Conservation (phyloP, 805 yeast species). For the Kodamaea laetipori region DNA sequence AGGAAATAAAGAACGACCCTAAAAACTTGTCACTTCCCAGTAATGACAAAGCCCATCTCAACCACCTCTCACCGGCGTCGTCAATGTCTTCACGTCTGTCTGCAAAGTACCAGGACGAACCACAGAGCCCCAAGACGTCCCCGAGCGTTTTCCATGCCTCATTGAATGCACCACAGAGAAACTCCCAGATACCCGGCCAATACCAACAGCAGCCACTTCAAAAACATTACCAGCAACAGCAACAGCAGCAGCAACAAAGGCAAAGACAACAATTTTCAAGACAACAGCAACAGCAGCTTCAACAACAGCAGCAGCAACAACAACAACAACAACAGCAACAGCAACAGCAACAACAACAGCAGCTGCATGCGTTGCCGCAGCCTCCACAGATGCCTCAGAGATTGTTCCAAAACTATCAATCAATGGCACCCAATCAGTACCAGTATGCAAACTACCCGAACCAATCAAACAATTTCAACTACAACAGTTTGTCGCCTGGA, state of each 20-base stretch:
- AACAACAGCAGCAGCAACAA: conserved; percentile 13
- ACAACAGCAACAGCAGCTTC: conserved; percentile 13
- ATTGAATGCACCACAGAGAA: conserved; percentile 12
- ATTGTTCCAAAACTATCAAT: conserved; percentile 19
- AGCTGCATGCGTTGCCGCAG: conserved; percentile 12
- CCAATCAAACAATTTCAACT: conserved; percentile 12
- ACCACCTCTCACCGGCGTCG: conserved; percentile 36
- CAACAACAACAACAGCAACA: conserved; percentile 12
- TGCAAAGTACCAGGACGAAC: conserved; percentile 32
- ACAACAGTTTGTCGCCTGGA: conserved; percentile 16
- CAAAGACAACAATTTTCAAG: conserved; percentile 8
- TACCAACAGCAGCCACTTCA: conserved; percentile 9
- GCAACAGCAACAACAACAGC: conserved; percentile 11
- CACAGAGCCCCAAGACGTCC: conserved; percentile 44
- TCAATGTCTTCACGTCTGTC: conserved; percentile 38
- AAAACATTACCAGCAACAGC: conserved; percentile 13
- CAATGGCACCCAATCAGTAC: conserved; percentile 15
- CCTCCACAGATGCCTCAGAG: conserved; percentile 15
- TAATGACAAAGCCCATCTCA: conserved; percentile 19
- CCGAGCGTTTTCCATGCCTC: conserved; percentile 23
- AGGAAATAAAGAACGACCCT: conserved; percentile 3
- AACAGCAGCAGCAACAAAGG: conserved; percentile 13
- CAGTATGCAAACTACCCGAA: conserved; percentile 16
- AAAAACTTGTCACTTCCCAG: conserved; percentile 15
- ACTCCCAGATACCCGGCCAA: conserved; percentile 3